A percentile compares a stretch with the other conserved stretches of the same genome.
These are phyloP conservation scores for Ustilago crameri DNA, from an alignment of 1,284 basidiomycete genomes.

Conservation along the genomic window DNA sequence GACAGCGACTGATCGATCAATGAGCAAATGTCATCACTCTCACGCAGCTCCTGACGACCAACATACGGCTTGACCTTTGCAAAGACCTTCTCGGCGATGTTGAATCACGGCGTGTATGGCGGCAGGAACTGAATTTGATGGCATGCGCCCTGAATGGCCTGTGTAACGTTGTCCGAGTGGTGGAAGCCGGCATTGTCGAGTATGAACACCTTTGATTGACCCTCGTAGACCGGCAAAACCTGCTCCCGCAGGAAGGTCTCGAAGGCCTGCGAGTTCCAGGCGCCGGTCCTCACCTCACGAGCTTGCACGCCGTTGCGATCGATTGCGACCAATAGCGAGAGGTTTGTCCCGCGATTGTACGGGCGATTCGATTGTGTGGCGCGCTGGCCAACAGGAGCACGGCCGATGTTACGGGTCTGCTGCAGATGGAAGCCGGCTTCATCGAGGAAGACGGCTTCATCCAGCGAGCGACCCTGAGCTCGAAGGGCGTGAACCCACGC, in stretches of 20 bases:
- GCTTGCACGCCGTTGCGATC: neutral
- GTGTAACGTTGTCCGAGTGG: neutral
- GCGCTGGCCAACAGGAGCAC: neutral
- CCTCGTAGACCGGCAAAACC: neutral
- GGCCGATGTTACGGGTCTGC: neutral
- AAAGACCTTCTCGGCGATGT: neutral
- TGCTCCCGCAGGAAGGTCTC: neutral
- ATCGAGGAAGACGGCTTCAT: neutral
- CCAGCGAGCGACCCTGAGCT: neutral
- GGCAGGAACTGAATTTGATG: neutral
- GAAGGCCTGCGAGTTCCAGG: neutral
- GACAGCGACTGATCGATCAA: neutral
- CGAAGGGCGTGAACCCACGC: neutral
- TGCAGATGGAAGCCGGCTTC: conserved; percentile 4
- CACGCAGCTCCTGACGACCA: neutral
- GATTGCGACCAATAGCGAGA: neutral
- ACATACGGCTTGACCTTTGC: neutral
- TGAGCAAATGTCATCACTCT: neutral
- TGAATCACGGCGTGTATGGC: neutral
- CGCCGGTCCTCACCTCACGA: neutral
- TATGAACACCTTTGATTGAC: neutral
- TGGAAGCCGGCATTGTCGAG: neutral
- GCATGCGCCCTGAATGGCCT: neutral
- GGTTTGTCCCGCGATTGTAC: neutral
- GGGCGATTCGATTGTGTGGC: neutral